A percentile compares a stretch with the other conserved stretches of the same genome.
phyloP scores from a whole-genome alignment of 345 rosid species.

The Syzygium oleosum region DNA sequence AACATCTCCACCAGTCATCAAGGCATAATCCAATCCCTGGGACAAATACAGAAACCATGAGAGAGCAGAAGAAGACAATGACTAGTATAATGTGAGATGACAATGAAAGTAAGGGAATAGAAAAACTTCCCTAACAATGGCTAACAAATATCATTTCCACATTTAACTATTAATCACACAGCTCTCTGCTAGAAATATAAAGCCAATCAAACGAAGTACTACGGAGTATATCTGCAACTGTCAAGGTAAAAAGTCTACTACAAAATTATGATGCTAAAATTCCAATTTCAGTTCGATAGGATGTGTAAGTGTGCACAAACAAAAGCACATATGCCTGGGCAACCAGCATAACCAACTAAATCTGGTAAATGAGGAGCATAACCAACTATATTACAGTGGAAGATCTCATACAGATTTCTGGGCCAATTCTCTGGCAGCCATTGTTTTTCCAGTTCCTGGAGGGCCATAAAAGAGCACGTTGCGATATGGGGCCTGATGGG shows the following conservation, averaged over 20 bases:
- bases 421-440: conserved; percentile 97
- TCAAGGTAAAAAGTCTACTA: not conserved
- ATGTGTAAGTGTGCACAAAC: not conserved
- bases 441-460: conserved; percentile 98
- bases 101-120: not conserved
- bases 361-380: not conserved
- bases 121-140: not conserved
- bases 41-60: conserved; percentile 4
- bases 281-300: not conserved
- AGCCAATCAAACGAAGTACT: not conserved
- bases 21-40: conserved; percentile 96
- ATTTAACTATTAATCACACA: not conserved
- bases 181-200: not conserved
- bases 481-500: conserved; percentile 91
- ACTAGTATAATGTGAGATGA: not conserved
- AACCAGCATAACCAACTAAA: not conserved
- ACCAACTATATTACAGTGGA: not conserved
- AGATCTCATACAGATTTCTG: conserved; percentile 66
- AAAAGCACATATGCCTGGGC: not conserved
- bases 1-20: conserved; percentile 99
- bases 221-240: not conserved
- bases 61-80: not conserved
- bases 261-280: not conserved
- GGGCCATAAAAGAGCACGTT: conserved; percentile 98
- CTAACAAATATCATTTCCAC: not conserved